Percentiles rank a stretch among this genome's conserved stretches.
phyloP scores from a whole-genome alignment of 2,329 filamentous ascomycete species.

The Purpureocillium lavendulum region DNA sequence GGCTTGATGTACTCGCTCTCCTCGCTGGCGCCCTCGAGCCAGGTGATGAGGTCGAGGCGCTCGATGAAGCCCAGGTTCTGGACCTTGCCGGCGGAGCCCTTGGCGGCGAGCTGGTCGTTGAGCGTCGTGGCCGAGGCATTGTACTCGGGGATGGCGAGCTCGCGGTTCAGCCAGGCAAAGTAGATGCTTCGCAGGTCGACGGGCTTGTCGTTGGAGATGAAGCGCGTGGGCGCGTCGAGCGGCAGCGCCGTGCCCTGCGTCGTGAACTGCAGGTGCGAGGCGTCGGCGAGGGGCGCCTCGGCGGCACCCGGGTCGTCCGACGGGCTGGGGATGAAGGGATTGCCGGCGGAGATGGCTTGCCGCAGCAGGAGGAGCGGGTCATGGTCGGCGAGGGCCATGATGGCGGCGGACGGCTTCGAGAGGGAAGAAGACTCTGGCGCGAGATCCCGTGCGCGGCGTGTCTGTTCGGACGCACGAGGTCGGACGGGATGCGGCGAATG shows the following conservation, averaged over 20 bases:
- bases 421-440: background rate
- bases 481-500: too few species aligned
- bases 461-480: background rate
- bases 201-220: constrained; percentile 65
- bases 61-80: constrained; percentile 89
- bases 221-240: constrained; percentile 71
- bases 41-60: constrained; percentile 83
- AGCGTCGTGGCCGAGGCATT: constrained; percentile 74
- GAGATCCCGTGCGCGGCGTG: background rate
- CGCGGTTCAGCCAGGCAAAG: constrained; percentile 92
- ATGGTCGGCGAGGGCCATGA: constrained; percentile 52
- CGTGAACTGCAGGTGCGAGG: constrained; percentile 72
- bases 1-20: constrained; percentile 91
- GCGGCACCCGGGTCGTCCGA: constrained; percentile 55
- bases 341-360: constrained; percentile 66
- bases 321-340: constrained; percentile 64
- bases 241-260: constrained; percentile 54
- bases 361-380: constrained; percentile 81
- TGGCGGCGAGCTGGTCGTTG: constrained; percentile 64
- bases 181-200: constrained; percentile 91
- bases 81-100: constrained; percentile 57
- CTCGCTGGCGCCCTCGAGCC: constrained; percentile 82
- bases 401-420: constrained; percentile 10
- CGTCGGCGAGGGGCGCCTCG: constrained; percentile 60
- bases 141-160: constrained; percentile 84